These are phyloP conservation scores for Aspergillus unguis DNA, from an alignment of 2,329 filamentous ascomycete genomes.

Conservation along the genomic window DNA sequence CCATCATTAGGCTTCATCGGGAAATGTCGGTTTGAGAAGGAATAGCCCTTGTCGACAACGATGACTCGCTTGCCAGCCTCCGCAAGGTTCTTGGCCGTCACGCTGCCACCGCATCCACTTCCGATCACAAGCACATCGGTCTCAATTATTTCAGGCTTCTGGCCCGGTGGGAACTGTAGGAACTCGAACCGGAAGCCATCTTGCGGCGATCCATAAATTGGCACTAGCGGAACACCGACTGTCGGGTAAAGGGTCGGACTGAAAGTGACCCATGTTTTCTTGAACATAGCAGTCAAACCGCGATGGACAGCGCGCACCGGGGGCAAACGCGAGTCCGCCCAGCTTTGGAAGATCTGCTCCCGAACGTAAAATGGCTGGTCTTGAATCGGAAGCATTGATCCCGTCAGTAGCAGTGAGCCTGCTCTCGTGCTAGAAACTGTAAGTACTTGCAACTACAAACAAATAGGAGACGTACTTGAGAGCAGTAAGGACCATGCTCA, in stretches of 20 bases:
- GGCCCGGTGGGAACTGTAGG: conserved; percentile 54
- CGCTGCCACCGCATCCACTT: conserved; percentile 80
- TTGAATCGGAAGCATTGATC: conserved; percentile 53
- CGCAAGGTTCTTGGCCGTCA: conserved; percentile 75
- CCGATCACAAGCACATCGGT: conserved; percentile 84
- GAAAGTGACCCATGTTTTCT: conserved; percentile 52
- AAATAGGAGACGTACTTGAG: conserved; percentile 46
- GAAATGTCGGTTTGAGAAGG: conserved; percentile 68
- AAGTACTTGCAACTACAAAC: background rate
- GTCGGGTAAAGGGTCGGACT: conserved; percentile 51
- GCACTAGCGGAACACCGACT: conserved; percentile 54
- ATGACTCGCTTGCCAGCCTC: conserved; percentile 72
- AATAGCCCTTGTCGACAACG: conserved; percentile 78
- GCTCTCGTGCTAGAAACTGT: conserved; percentile 46
- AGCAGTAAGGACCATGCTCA: conserved; percentile 52
- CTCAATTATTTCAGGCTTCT: conserved; percentile 59
- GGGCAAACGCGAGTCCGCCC: conserved; percentile 53
- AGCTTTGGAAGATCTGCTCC: conserved; percentile 52
- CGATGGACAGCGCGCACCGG: conserved; percentile 51
- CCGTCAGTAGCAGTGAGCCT: conserved; percentile 57
- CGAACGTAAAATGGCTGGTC: conserved; percentile 54
- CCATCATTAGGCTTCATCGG: conserved; percentile 68
- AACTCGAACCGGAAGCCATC: conserved; percentile 56
- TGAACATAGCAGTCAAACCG: conserved; percentile 49
- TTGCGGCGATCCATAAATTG: conserved; percentile 50